Conservation (phyloP, 441 rosid species). For the Brassica hybrid region DNA sequence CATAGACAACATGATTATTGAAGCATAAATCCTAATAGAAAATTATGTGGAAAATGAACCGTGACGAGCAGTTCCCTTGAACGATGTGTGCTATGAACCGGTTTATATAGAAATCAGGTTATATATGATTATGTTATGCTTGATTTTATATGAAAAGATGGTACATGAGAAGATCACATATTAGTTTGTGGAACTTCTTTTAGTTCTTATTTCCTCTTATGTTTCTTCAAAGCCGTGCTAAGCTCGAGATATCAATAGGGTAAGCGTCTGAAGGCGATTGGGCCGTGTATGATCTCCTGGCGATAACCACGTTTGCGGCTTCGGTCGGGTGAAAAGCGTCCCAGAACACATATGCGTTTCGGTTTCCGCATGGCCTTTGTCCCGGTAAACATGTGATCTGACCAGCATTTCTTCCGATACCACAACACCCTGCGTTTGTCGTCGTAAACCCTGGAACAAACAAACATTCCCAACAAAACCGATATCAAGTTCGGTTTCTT, state of each 20-base stretch:
- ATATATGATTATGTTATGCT: conserved; percentile 17
- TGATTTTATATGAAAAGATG: conserved; percentile 1
- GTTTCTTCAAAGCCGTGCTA: conserved; percentile 47
- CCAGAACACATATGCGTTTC: conserved; percentile 70
- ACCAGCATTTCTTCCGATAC: conserved; percentile 93
- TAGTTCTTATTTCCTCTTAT: not conserved
- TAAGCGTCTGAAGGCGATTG: conserved; percentile 70
- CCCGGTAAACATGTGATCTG: conserved; percentile 83
- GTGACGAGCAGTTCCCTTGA: conserved; percentile 54
- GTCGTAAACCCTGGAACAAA: conserved; percentile 64
- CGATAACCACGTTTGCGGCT: conserved; percentile 68
- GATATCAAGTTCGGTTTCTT: conserved; percentile 11
- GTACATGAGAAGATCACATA: conserved; percentile 27
- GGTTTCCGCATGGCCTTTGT: conserved; percentile 74
- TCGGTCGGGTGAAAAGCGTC: conserved; percentile 90
- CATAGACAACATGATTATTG: too few species aligned
- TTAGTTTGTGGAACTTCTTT: conserved; percentile 20
- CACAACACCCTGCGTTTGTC: conserved; percentile 87
- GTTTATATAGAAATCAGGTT: not conserved
- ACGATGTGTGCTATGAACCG: conserved; percentile 20
- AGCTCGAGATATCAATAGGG: conserved; percentile 70
- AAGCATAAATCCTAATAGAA: too few species aligned
- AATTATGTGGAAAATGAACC: conserved; percentile 43
- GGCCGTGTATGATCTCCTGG: conserved; percentile 72
- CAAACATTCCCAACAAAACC: conserved; percentile 4